phyloP scores from a whole-genome alignment of 441 rosid genomes.

The Kokia cookei region DNA sequence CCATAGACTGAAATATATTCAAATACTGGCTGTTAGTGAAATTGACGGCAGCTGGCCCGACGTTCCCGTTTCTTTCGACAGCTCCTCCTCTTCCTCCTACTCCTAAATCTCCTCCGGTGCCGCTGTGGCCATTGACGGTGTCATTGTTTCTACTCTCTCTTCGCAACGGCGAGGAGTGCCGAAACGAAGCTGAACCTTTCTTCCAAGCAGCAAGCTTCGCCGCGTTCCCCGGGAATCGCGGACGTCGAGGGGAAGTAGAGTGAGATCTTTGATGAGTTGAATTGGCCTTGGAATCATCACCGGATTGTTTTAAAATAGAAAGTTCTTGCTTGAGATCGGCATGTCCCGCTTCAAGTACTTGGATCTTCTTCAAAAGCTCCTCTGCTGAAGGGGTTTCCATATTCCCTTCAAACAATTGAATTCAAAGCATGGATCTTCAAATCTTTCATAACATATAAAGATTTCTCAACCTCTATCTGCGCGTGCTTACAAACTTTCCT shows the following conservation, averaged over 20 bases:
- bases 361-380: slow-evolving; percentile 76
- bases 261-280: slow-evolving; percentile 58
- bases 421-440: neutral
- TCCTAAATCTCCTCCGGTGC: too few species aligned
- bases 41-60: slow-evolving; percentile 52
- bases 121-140: slow-evolving; percentile 15
- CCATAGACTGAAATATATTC: slow-evolving; percentile 91
- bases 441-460: neutral
- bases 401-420: neutral
- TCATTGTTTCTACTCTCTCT: slow-evolving; percentile 50
- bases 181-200: slow-evolving; percentile 52
- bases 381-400: slow-evolving; percentile 70
- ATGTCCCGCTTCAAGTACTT: slow-evolving; percentile 85
- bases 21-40: slow-evolving; percentile 67
- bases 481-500: neutral
- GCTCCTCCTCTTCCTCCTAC: neutral
- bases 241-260: slow-evolving; percentile 75
- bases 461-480: neutral
- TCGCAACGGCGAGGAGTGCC: slow-evolving; percentile 81
- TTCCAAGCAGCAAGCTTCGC: slow-evolving; percentile 32
- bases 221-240: slow-evolving; percentile 17
- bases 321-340: slow-evolving; percentile 74
- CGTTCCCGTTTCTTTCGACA: slow-evolving; percentile 13
- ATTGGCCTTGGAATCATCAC: slow-evolving; percentile 23
- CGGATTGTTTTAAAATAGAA: slow-evolving; percentile 55